phyloP scores from a whole-genome alignment of 768 basidiomycete species.

The Neoboletus magnificus region DNA sequence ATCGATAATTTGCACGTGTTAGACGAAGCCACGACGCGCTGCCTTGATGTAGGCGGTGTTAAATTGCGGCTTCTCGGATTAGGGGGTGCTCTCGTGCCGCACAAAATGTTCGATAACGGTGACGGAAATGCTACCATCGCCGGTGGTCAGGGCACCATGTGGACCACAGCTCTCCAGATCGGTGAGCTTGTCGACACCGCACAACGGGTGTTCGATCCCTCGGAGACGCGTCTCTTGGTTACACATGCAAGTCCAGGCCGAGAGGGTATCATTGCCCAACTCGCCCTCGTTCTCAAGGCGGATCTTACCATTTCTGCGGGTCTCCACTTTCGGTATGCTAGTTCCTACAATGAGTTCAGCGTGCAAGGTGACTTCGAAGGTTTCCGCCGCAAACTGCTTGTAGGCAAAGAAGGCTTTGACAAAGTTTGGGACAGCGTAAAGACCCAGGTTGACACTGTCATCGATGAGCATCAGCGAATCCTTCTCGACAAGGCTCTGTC shows the following conservation, averaged over 20 bases:
- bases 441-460: conserved; percentile 82
- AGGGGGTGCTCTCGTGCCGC: conserved; percentile 90
- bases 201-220: conserved; percentile 85
- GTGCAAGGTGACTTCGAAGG: conserved; percentile 87
- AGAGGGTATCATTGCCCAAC: conserved; percentile 89
- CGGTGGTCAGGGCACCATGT: conserved; percentile 97
- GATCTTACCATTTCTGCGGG: conserved; percentile 93
- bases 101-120: conserved; percentile 94
- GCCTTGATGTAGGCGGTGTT: conserved; percentile 88
- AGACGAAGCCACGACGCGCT: conserved; percentile 93
- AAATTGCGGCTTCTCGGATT: conserved; percentile 93
- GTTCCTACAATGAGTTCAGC: conserved; percentile 95
- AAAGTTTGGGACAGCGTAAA: conserved; percentile 96
- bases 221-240: conserved; percentile 91
- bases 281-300: conserved; percentile 86
- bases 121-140: conserved; percentile 96
- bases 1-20: conserved; percentile 90
- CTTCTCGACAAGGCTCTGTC: conserved; percentile 86
- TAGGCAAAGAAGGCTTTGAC: conserved; percentile 80
- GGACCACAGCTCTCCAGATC: conserved; percentile 96
- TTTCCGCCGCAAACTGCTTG: conserved; percentile 74
- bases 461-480: conserved; percentile 87
- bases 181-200: conserved; percentile 98
- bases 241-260: conserved; percentile 91
- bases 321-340: conserved; percentile 96